Evolutionary conservation across 768 basidiomycete genomes (phyloP).

Genomic region (Kwoniella sp.): DNA sequence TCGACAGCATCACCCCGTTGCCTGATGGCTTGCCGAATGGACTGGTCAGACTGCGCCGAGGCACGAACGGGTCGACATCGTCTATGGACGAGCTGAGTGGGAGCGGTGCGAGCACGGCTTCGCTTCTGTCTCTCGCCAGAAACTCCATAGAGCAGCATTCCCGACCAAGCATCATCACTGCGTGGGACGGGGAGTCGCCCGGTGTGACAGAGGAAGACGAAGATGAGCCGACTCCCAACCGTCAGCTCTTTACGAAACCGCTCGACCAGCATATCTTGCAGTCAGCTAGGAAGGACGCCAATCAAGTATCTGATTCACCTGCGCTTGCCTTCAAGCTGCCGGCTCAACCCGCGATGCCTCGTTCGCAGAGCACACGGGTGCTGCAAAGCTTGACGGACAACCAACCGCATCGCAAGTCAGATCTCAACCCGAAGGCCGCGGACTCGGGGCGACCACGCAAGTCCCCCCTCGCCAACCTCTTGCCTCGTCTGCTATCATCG

Average conservation of each 20-base stretch:
- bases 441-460: not conserved
- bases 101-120: conserved; percentile 32
- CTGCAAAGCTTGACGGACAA: not conserved
- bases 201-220: conserved; percentile 19
- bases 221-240: conserved; percentile 18
- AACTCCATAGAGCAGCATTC: conserved; percentile 30
- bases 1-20: not conserved
- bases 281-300: too few relatives aligned
- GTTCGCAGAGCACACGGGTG: not conserved
- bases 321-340: too few relatives aligned
- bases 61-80: conserved; percentile 29
- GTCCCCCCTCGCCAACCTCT: conserved; percentile 23
- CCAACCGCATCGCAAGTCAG: too few relatives aligned
- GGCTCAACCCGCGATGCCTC: too few relatives aligned
- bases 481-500: conserved; percentile 30
- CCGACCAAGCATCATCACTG: conserved; percentile 24
- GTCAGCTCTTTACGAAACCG: conserved; percentile 20
- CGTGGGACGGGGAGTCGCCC: conserved; percentile 20
- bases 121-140: conserved; percentile 25
- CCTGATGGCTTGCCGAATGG: conserved; percentile 4
- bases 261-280: too few relatives aligned
- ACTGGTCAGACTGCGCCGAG: conserved; percentile 11
- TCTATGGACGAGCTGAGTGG: conserved; percentile 35
- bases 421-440: not conserved
- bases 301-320: too few relatives aligned